Base-by-base conservation (phyloP, 306 rosid genomes). In the Inga oerstediana region DNA sequence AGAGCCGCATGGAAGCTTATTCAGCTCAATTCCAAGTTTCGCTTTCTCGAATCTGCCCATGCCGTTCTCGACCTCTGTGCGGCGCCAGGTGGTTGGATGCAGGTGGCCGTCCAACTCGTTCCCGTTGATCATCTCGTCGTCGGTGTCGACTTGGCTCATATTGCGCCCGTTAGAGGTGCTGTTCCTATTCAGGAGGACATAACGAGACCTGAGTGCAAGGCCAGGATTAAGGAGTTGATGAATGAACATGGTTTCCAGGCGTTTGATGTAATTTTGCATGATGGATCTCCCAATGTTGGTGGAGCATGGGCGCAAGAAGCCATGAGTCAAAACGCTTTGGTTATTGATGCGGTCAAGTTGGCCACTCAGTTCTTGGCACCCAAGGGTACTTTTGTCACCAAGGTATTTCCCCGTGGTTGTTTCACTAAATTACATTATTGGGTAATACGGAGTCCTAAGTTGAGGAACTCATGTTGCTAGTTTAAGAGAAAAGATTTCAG, bases 1-100 rank as follows among this genome's bases (percentile, higher is more conserved):
- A 79, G 99, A 67, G 99, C 99, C 9, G 89, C 99, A 27, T 96
- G 94, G 97, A 96, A 96, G 89, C 94, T 96, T 3, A 81, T 90
- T 11, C 99, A 96, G 89, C 94, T 96, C 76, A 93, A 96, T 48
- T 65, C 87, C 81, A 94, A 91, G 73, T 91, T 82, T 83, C 30
- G 34, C 41, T 92, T 96, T 80, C 98, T 96, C 61, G 94, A 89
- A 13, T 91, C 97, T 14, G 81, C 98, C 15, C 94, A 82, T 75
- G 78, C 95, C 85, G 97, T 96, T 49, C 99, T 96, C 87, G 98
- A 96, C 74, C 99, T 96, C 82, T 96, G 99, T 83, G 99, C 99
- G 74, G 99, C 99, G 43, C 99, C 98, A 7, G 99, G 99, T 0
- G 99, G 99, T 0, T 96, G 99, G 99, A 93, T 94, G 98, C 99